phyloP scores from a whole-genome alignment of 2,329 filamentous ascomycete genomes.

The Cucurbitaria berberidis region DNA sequence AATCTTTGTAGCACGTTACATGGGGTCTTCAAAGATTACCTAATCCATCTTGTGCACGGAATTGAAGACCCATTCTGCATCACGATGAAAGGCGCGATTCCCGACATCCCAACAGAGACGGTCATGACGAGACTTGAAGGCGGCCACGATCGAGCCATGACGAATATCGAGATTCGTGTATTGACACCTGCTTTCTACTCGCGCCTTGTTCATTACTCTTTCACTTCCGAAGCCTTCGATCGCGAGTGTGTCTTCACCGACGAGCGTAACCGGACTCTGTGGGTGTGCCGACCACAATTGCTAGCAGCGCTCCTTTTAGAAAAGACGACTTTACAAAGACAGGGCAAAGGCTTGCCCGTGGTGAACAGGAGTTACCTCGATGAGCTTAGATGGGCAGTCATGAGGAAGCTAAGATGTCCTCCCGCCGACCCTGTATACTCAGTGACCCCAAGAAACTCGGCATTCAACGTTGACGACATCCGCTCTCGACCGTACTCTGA shows the following conservation, averaged over 20 bases:
- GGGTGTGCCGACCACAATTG: conserved; percentile 61
- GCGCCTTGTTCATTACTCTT: conserved; percentile 67
- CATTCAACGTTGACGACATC: conserved; percentile 44
- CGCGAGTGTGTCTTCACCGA: conserved; percentile 60
- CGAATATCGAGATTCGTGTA: conserved; percentile 62
- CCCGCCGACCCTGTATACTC: conserved; percentile 50
- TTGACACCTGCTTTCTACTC: conserved; percentile 71
- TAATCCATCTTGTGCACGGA: conserved; percentile 57
- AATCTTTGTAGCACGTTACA: conserved; percentile 40
- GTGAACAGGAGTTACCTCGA: conserved; percentile 20
- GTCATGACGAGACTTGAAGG: conserved; percentile 29
- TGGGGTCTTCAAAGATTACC: conserved; percentile 48
- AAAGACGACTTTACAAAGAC: conserved; percentile 46
- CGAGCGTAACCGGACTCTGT: conserved; percentile 64
- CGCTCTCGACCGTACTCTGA: conserved; percentile 47
- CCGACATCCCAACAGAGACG: conserved; percentile 20
- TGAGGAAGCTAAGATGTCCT: conserved; percentile 49
- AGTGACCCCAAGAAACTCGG: conserved; percentile 16
- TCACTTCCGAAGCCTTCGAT: conserved; percentile 67
- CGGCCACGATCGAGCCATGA: conserved; percentile 14
- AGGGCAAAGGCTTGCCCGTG: not conserved
- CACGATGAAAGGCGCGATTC: conserved; percentile 61
- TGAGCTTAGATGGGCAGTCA: conserved; percentile 46
- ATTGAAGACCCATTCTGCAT: conserved; percentile 56
- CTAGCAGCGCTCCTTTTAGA: conserved; percentile 46